A percentile compares a stretch with the other conserved stretches of the same genome.
Conservation (phyloP, 2,329 filamentous ascomycete species). For the Aureobasidium musti region DNA sequence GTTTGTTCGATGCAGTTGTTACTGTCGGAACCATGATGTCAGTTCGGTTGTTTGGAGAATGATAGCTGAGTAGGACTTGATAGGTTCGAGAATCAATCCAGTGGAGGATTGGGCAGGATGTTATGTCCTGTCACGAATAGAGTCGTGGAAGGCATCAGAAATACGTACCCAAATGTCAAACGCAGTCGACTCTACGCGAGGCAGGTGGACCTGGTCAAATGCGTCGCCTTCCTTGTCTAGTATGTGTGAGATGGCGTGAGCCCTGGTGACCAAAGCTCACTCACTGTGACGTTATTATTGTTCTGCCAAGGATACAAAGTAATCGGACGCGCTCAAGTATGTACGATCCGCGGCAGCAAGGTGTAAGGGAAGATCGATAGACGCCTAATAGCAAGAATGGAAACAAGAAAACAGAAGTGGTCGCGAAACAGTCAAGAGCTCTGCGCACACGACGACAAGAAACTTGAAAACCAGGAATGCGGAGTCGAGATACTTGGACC, state of each 20-base stretch:
- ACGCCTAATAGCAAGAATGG: not conserved
- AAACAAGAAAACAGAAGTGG: slow-evolving; percentile 5
- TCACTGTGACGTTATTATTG: slow-evolving; percentile 20
- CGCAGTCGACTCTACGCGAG: slow-evolving; percentile 2
- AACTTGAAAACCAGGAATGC: slow-evolving; percentile 21
- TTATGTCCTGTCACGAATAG: slow-evolving; percentile 1
- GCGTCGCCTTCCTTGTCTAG: slow-evolving; percentile 18
- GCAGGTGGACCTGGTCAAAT: slow-evolving; percentile 23
- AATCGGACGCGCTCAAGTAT: not conserved
- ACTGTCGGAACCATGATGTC: slow-evolving; percentile 12
- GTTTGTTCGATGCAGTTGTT: not conserved
- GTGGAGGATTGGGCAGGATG: slow-evolving; percentile 7
- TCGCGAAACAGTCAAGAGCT: slow-evolving; percentile 16
- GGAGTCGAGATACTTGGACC: slow-evolving; percentile 15
- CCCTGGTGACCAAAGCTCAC: slow-evolving; percentile 19
- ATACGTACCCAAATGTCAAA: slow-evolving; percentile 14
- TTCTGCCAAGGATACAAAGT: not conserved
- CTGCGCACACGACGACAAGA: not conserved
- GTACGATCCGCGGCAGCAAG: not conserved
- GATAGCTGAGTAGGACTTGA: not conserved
- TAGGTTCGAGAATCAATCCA: not conserved
- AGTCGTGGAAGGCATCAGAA: not conserved
- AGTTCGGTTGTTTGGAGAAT: slow-evolving; percentile 18
- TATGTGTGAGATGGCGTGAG: slow-evolving; percentile 23
- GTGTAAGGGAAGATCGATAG: not conserved